phyloP scores from a whole-genome alignment of 768 basidiomycete genomes.

The Mycena belliarum region DNA sequence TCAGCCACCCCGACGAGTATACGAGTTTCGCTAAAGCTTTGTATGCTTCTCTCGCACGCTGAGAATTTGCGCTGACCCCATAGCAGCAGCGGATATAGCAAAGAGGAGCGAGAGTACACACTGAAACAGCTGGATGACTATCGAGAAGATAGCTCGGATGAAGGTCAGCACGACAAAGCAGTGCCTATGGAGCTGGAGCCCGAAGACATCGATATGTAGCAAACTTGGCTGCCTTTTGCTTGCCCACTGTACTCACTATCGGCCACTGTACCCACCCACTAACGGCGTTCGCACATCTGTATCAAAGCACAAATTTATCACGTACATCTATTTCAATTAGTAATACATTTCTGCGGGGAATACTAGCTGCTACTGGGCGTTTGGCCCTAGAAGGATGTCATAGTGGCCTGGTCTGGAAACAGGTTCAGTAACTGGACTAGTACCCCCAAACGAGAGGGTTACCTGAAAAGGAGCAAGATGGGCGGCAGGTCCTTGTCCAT shows the following conservation, averaged over 20 bases:
- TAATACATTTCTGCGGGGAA: neutral
- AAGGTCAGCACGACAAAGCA: neutral
- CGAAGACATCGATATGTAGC: constrained; percentile 15
- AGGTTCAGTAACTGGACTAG: neutral
- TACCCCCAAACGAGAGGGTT: neutral
- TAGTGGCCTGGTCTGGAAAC: constrained; percentile 79
- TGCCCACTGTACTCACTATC: neutral
- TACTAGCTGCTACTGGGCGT: neutral
- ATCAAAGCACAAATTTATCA: neutral
- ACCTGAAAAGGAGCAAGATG: constrained; percentile 72
- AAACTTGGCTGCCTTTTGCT: neutral
- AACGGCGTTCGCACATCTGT: too few species aligned
- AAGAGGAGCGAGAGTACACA: constrained; percentile 44
- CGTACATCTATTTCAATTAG: neutral
- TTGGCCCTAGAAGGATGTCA: constrained; percentile 57
- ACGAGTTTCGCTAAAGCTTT: constrained; percentile 64
- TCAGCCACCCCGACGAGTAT: constrained; percentile 52
- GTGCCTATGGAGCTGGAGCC: constrained; percentile 4
- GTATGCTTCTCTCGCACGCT: constrained; percentile 41
- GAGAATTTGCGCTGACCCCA: constrained; percentile 8
- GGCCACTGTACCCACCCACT: neutral
- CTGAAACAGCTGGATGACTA: constrained; percentile 39
- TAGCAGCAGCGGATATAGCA: constrained; percentile 39
- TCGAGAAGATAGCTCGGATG: neutral
- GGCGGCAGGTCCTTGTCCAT: constrained; percentile 52